These are phyloP conservation scores for apple (Malus domestica) DNA, from an alignment of 306 rosid species.

Conservation along the genomic window DNA sequence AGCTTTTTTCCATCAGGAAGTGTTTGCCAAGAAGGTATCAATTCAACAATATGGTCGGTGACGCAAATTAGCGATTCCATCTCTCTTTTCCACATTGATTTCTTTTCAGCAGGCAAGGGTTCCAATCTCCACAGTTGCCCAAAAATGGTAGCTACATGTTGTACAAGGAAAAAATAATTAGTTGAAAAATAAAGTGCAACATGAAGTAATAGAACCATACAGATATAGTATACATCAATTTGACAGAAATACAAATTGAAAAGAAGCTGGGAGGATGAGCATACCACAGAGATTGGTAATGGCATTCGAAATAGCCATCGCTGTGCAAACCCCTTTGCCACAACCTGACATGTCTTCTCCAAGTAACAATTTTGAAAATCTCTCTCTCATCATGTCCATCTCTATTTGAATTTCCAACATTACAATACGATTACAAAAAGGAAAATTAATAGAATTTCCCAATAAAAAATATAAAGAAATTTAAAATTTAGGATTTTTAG, in stretches of 20 bases:
- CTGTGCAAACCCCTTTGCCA: slow-evolving; percentile 51
- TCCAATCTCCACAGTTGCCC: slow-evolving; percentile 61
- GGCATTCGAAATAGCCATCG: slow-evolving; percentile 52
- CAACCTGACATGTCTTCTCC: slow-evolving; percentile 65
- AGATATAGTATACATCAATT: background rate
- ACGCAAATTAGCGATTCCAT: slow-evolving; percentile 54
- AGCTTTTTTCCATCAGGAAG: slow-evolving; percentile 48
- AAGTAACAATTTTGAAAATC: slow-evolving; percentile 50
- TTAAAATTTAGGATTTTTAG: background rate
- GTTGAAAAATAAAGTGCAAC: background rate
- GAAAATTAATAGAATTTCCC: background rate
- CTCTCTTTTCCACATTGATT: slow-evolving; percentile 55
- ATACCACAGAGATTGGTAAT: slow-evolving; percentile 57
- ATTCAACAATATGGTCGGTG: slow-evolving; percentile 46
- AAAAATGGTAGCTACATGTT: slow-evolving; percentile 36
- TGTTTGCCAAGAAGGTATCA: slow-evolving; percentile 48
- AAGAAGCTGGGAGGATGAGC: background rate
- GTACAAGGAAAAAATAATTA: background rate
- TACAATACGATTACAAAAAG: background rate
- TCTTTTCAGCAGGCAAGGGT: slow-evolving; percentile 41
- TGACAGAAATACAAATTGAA: background rate
- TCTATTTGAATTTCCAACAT: slow-evolving; percentile 21
- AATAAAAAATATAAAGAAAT: background rate
- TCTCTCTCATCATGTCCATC: slow-evolving; percentile 56
- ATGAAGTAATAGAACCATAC: background rate